phyloP scores from a whole-genome alignment of 371 early-diverging fungal genomes.

The Mucor velutinosus region DNA sequence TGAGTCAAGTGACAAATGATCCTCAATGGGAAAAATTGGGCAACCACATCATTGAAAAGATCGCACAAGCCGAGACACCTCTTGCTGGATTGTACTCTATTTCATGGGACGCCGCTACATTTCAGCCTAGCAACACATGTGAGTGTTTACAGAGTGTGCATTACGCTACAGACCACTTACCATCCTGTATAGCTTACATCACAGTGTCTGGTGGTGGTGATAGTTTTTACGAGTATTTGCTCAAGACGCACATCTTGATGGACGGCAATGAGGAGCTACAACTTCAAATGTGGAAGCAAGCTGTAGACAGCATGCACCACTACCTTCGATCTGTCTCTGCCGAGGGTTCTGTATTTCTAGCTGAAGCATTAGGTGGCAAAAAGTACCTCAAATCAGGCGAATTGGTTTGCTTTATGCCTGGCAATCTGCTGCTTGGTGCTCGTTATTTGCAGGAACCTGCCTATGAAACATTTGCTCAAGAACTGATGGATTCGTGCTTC shows the following conservation, averaged over 20 bases:
- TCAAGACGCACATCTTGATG: constrained; percentile 69
- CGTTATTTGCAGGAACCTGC: constrained; percentile 26
- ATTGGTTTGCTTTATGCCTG: constrained; percentile 52
- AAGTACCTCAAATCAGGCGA: constrained; percentile 42
- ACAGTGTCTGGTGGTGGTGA: constrained; percentile 73
- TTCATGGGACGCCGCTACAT: not conserved
- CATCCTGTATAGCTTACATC: constrained; percentile 29
- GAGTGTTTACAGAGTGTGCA: not conserved
- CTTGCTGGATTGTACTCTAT: not conserved
- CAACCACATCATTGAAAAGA: not conserved
- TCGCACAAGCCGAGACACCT: not conserved
- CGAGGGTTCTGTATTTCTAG: not conserved
- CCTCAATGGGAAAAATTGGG: not conserved
- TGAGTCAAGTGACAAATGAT: not conserved
- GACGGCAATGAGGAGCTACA: constrained; percentile 49
- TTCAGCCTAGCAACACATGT: not conserved
- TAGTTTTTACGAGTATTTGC: constrained; percentile 86
- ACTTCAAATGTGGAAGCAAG: constrained; percentile 39
- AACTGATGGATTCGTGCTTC: constrained; percentile 42
- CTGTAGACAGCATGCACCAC: constrained; percentile 44
- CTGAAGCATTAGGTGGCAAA: constrained; percentile 21
- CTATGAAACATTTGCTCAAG: constrained; percentile 27
- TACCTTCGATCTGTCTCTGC: constrained; percentile 34
- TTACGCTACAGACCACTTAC: not conserved
- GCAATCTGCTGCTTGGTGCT: constrained; percentile 43